Conservation (phyloP, 768 basidiomycete genomes). For the Xanthoconium stramineum region DNA sequence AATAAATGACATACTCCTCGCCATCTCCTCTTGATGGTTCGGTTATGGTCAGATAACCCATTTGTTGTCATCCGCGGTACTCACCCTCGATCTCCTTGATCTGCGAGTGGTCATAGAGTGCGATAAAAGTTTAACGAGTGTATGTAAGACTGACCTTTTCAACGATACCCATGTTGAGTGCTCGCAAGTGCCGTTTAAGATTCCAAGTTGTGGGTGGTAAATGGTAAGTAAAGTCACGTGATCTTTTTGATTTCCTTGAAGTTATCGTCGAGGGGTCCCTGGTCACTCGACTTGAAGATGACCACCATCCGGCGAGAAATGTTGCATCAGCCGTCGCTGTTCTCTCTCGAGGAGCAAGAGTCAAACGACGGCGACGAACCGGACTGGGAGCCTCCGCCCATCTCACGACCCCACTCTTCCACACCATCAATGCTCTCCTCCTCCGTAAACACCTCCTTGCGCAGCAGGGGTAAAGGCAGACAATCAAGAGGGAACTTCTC, state of each 20-base stretch:
- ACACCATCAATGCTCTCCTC: constrained; percentile 25
- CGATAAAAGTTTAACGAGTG: neutral
- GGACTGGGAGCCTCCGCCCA: constrained; percentile 40
- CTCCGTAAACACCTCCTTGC: constrained; percentile 29
- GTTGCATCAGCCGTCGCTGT: constrained; percentile 63
- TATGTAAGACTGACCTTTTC: constrained; percentile 67
- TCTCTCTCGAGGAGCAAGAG: constrained; percentile 59
- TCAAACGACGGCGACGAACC: constrained; percentile 44
- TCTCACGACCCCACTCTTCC: constrained; percentile 26
- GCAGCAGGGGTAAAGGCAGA: constrained; percentile 31
- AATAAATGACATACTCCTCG: constrained; percentile 70
- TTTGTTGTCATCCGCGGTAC: constrained; percentile 22
- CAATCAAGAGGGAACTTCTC: constrained; percentile 31
- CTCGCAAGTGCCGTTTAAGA: no score
- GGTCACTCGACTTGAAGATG: constrained; percentile 7
- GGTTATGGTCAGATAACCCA: constrained; percentile 6
- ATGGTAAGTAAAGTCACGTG: neutral
- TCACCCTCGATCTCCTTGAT: constrained; percentile 95
- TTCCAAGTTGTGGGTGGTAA: neutral
- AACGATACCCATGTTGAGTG: constrained; percentile 77
- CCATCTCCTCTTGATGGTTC: constrained; percentile 82
- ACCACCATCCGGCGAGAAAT: constrained; percentile 23
- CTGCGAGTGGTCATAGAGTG: constrained; percentile 36
- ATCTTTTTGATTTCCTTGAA: no score
- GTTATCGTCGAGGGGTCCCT: no score